Evolutionary conservation across 2,329 filamentous ascomycete species (phyloP).

Genomic region (Fusarium multiceps): DNA sequence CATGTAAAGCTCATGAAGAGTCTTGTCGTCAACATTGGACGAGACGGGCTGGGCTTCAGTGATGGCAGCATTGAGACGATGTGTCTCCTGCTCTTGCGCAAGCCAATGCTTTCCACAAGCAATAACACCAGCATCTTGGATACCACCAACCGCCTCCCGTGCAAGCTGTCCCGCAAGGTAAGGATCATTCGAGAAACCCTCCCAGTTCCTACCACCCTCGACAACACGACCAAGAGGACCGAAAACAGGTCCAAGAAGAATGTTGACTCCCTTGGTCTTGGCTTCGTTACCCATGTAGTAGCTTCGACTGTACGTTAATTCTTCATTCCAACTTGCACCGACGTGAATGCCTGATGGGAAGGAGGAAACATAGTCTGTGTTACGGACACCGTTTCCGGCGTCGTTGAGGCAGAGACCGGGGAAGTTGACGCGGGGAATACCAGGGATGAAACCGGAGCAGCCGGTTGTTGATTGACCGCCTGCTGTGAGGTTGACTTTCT

Average conservation of each 20-base stretch:
- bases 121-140: conserved; percentile 16
- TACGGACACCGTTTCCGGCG: conserved; percentile 7
- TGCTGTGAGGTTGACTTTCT: conserved; percentile 28
- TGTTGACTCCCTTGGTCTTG: conserved; percentile 8
- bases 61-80: not conserved
- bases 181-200: conserved; percentile 17
- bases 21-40: conserved; percentile 25
- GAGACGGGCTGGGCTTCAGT: not conserved
- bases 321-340: conserved; percentile 20
- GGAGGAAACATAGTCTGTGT: conserved; percentile 20
- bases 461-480: conserved; percentile 6
- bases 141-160: conserved; percentile 3
- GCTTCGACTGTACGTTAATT: conserved; percentile 15
- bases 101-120: conserved; percentile 18
- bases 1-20: conserved; percentile 72
- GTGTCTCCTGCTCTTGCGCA: conserved; percentile 16
- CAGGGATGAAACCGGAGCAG: conserved; percentile 10
- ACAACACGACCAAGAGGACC: conserved; percentile 8
- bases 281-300: conserved; percentile 18
- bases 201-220: conserved; percentile 10
- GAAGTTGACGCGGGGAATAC: not conserved
- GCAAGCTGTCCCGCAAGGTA: conserved; percentile 9
- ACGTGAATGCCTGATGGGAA: conserved; percentile 16
- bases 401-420: conserved; percentile 13
- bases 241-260: conserved; percentile 6